Evolutionary conservation across 2,329 filamentous ascomycete genomes (phyloP).

Genomic region (Capronia americana): DNA sequence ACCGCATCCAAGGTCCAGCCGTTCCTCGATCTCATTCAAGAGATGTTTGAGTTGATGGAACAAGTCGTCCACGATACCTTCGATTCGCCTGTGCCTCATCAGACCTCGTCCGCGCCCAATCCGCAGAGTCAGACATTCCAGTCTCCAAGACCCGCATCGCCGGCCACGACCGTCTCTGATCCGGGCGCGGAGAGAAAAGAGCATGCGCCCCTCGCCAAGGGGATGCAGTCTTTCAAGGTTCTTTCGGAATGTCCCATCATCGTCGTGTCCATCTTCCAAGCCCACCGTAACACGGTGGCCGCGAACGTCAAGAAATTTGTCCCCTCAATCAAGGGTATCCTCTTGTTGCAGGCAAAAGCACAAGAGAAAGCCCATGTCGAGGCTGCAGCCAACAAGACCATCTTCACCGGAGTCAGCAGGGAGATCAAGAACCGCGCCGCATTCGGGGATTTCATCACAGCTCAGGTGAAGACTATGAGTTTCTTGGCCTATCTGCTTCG

Average conservation of each 20-base stretch:
- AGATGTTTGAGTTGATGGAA: conserved; percentile 95
- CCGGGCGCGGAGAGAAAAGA: conserved; percentile 83
- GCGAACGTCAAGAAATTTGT: conserved; percentile 91
- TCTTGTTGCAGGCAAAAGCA: conserved; percentile 87
- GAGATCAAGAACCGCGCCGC: conserved; percentile 92
- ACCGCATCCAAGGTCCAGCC: conserved; percentile 82
- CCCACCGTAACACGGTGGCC: conserved; percentile 78
- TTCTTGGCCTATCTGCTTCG: conserved; percentile 92
- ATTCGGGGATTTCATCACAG: conserved; percentile 96
- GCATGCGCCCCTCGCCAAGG: conserved; percentile 79
- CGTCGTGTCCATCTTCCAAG: conserved; percentile 96
- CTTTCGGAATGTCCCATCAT: conserved; percentile 98
- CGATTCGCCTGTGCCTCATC: conserved; percentile 68
- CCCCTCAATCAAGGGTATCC: conserved; percentile 87
- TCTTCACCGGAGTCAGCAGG: conserved; percentile 91
- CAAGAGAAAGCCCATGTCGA: conserved; percentile 91
- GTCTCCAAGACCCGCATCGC: conserved; percentile 87
- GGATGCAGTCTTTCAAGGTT: conserved; percentile 99
- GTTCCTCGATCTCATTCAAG: conserved; percentile 89
- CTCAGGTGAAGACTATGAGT: conserved; percentile 99
- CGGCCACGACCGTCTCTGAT: conserved; percentile 77
- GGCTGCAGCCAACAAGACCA: conserved; percentile 76
- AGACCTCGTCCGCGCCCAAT: conserved; percentile 56
- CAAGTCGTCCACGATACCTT: conserved; percentile 94
- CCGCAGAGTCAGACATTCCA: conserved; percentile 71